These are phyloP conservation scores for Kernera saxatilis DNA, from an alignment of 345 rosid genomes.

Conservation along the genomic window DNA sequence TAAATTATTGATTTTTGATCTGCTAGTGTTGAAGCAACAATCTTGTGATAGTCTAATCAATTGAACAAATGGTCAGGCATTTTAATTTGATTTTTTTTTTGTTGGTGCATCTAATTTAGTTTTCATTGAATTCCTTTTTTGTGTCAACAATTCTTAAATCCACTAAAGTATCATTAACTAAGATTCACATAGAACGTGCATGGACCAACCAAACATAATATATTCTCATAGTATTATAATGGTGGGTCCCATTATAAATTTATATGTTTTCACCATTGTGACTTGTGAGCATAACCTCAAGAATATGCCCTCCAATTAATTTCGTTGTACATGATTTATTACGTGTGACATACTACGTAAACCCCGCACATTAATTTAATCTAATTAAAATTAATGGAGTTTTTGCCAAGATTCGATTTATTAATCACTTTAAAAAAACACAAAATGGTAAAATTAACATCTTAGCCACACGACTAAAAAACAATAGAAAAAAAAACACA, in stretches of 20 bases:
- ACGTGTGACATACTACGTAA: constrained; percentile 15
- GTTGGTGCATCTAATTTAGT: background rate
- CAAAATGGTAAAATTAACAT: constrained; percentile 1
- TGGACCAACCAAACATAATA: constrained; percentile 14
- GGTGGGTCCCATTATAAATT: constrained; percentile 12
- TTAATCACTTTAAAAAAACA: background rate
- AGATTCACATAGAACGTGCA: constrained; percentile 25
- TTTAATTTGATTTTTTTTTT: background rate
- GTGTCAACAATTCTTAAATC: background rate
- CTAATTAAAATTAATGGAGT: background rate
- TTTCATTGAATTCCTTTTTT: background rate
- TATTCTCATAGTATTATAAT: background rate
- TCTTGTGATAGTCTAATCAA: background rate
- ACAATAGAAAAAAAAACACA: background rate
- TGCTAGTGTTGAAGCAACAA: background rate
- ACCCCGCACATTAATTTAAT: background rate
- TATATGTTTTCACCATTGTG: constrained; percentile 9
- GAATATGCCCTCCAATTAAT: constrained; percentile 3
- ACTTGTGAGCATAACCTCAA: constrained; percentile 24
- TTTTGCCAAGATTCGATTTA: constrained; percentile 3
- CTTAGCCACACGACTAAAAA: constrained; percentile 2
- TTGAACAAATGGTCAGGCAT: background rate
- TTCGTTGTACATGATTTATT: background rate
- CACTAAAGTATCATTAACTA: background rate
- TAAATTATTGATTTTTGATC: background rate